Evolutionary conservation across 2,329 filamentous ascomycete genomes (phyloP).

Genomic region (Cladosporium colombiae): DNA sequence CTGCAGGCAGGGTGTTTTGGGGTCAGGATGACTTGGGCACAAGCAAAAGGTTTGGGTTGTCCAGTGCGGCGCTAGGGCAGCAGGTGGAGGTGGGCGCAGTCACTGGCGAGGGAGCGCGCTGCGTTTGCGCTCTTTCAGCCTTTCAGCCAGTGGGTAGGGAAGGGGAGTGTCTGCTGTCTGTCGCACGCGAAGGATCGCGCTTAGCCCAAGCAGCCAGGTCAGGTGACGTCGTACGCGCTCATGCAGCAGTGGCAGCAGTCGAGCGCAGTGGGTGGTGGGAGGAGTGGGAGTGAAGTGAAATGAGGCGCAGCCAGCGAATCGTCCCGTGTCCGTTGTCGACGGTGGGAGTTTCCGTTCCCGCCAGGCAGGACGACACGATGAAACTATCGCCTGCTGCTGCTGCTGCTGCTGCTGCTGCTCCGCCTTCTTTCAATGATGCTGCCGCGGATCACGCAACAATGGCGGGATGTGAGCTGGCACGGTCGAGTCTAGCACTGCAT

Average conservation of each 20-base stretch:
- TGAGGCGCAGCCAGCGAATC: not conserved
- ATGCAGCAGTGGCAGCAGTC: not conserved
- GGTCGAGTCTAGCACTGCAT: not conserved
- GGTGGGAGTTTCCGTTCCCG: not conserved
- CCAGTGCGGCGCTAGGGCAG: not conserved
- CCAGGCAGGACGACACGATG: not conserved
- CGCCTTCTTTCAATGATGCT: not conserved
- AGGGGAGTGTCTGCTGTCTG: not conserved
- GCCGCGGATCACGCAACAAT: not conserved
- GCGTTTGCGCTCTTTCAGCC: not conserved
- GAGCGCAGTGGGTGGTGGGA: not conserved
- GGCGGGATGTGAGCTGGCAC: not conserved
- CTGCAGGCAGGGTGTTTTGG: not conserved
- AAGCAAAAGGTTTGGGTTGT: conserved; percentile 6
- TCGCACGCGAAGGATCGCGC: conserved; percentile 9
- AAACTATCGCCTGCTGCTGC: not conserved
- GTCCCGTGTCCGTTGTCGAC: not conserved
- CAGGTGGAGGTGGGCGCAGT: conserved; percentile 4
- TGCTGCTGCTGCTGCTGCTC: conserved; percentile 4
- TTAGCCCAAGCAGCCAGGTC: not conserved
- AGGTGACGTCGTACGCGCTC: conserved; percentile 2
- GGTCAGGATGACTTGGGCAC: not conserved
- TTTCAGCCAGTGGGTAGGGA: not conserved
- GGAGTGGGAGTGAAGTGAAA: conserved; percentile 1
- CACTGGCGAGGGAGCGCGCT: conserved; percentile 1